These are phyloP conservation scores for Phanerodontia chrysosporium DNA, from an alignment of 768 basidiomycete species.

Conservation along the genomic window DNA sequence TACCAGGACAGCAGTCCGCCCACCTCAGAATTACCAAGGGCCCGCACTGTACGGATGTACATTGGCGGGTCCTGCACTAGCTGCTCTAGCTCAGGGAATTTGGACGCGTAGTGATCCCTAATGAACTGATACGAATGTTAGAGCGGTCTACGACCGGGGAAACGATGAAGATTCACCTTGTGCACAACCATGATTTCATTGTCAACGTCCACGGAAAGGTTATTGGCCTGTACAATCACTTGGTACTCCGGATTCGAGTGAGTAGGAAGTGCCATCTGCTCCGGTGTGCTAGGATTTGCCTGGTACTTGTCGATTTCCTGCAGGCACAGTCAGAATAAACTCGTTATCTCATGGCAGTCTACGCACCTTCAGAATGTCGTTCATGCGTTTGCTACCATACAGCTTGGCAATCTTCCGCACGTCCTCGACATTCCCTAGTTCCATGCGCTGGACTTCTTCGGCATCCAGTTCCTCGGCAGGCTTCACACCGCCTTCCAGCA, in stretches of 20 bases:
- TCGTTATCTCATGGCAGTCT: neutral
- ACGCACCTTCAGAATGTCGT: constrained; percentile 75
- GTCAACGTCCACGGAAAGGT: constrained; percentile 95
- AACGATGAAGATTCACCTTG: constrained; percentile 53
- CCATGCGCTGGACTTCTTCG: constrained; percentile 94
- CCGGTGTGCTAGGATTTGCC: constrained; percentile 70
- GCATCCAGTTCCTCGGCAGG: constrained; percentile 95
- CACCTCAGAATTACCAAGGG: constrained; percentile 80
- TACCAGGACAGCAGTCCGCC: no score
- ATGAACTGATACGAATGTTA: constrained; percentile 64
- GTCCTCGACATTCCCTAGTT: constrained; percentile 79
- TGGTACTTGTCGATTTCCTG: constrained; percentile 91
- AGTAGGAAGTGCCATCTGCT: constrained; percentile 73
- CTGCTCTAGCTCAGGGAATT: constrained; percentile 96
- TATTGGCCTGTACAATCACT: constrained; percentile 96
- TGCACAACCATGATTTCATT: constrained; percentile 97
- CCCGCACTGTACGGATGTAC: constrained; percentile 89
- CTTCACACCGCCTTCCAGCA: constrained; percentile 81
- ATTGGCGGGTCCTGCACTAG: constrained; percentile 88
- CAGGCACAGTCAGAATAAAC: constrained; percentile 4
- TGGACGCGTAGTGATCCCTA: constrained; percentile 91
- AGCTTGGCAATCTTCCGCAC: constrained; percentile 87
- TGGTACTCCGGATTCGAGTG: constrained; percentile 94
- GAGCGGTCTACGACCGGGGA: constrained; percentile 12
- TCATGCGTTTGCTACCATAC: constrained; percentile 82